Conservation (phyloP, 495 filamentous ascomycete genomes). For the Cetradonia linearis region DNA sequence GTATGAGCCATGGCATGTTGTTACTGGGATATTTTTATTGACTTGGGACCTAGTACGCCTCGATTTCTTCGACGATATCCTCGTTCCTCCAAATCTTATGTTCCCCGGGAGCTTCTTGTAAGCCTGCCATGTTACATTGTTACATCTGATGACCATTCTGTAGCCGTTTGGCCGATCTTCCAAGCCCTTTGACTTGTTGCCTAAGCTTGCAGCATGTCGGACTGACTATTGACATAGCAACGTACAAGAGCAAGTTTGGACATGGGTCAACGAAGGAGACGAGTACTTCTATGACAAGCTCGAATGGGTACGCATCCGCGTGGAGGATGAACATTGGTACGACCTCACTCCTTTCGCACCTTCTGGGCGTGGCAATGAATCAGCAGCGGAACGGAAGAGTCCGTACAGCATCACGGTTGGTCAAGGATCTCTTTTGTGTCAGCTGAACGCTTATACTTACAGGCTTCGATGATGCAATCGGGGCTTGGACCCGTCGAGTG, state of each 20-base stretch:
- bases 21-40: background rate
- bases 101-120: slow-evolving; percentile 66
- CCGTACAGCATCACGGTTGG: slow-evolving; percentile 61
- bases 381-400: slow-evolving; percentile 42
- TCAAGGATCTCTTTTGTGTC: slow-evolving; percentile 2
- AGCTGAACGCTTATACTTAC: slow-evolving; percentile 7
- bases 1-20: slow-evolving; percentile 35
- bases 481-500: slow-evolving; percentile 41
- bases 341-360: slow-evolving; percentile 71
- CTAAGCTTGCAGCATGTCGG: background rate
- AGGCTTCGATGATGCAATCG: slow-evolving; percentile 47
- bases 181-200: background rate
- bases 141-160: background rate
- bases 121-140: slow-evolving; percentile 27
- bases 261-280: slow-evolving; percentile 63
- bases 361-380: slow-evolving; percentile 38
- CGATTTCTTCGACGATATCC: slow-evolving; percentile 87
- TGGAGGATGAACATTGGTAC: slow-evolving; percentile 77
- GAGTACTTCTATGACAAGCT: slow-evolving; percentile 77
- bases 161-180: background rate
- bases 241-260: slow-evolving; percentile 56
- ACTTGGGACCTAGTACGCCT: slow-evolving; percentile 49
- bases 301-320: slow-evolving; percentile 74
- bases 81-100: slow-evolving; percentile 60
- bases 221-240: slow-evolving; percentile 24